These are phyloP conservation scores for Colletotrichum sublineola DNA, from an alignment of 2,329 filamentous ascomycete species.

Conservation along the genomic window DNA sequence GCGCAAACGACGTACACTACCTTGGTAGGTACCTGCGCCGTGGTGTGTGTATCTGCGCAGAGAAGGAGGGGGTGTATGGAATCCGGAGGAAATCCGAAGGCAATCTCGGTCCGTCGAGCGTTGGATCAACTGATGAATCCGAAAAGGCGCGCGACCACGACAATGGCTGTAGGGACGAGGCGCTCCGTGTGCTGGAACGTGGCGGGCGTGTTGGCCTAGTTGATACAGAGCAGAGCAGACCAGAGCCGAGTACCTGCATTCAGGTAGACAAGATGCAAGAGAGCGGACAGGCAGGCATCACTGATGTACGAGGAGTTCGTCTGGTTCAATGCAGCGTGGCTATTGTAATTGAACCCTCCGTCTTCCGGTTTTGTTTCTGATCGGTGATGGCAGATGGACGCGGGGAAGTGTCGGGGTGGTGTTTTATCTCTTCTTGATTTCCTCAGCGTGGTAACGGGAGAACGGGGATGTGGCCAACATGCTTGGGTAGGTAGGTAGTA, in stretches of 20 bases:
- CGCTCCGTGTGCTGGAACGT: not conserved
- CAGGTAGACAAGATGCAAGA: not conserved
- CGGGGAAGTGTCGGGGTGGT: not conserved
- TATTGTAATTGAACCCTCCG: not conserved
- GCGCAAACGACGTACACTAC: conserved; percentile 1
- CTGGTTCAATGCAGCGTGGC: not conserved
- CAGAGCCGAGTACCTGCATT: no score
- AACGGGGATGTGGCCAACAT: not conserved
- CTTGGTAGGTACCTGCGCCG: not conserved
- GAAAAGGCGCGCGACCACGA: not conserved
- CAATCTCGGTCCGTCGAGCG: not conserved
- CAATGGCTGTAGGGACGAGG: not conserved
- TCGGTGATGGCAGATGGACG: not conserved
- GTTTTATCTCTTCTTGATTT: conserved; percentile 8
- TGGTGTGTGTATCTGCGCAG: not conserved
- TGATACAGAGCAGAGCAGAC: not conserved
- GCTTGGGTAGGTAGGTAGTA: not conserved
- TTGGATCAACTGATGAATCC: not conserved
- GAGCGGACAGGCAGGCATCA: not conserved
- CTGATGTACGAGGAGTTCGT: not conserved
- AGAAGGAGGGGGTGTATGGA: not conserved
- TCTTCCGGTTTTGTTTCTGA: not conserved
- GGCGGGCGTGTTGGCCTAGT: not conserved
- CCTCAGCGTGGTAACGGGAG: not conserved
- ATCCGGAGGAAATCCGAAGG: not conserved